Evolutionary conservation across 139 green algal species (phyloP), one percentile per base, ranked within the genome.

Genomic region (Micractinium conductrix): DNA sequence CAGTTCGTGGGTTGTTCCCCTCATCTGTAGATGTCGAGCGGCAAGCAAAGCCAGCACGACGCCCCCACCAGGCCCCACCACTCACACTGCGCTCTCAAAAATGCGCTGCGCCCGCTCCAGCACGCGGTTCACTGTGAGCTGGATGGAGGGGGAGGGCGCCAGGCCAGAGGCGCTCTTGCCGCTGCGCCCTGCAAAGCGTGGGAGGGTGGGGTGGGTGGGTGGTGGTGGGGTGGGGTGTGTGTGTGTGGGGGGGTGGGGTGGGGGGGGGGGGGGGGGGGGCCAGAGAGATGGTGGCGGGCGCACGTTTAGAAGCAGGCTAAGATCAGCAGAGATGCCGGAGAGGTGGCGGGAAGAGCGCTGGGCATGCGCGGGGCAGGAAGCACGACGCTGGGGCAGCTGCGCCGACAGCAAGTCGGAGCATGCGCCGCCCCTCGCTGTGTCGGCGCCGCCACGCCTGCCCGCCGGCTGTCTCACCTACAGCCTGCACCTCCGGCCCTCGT

Each of bases 81-180:
- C 76, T 72, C 58, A 82, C 76, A 28, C 68, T 35, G 76, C 76
- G 2, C 58, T 58, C 21, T 33, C 76, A 26, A 82, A 40, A 7
- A 82, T 67, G 1, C 26, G 37, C 58, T 82, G 37, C 5, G 76
- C 76, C 10, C 76, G 53, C 2, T 19, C 58, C 76, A 82, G 76
- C 55, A 82, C 76, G 26, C 33, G 30, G 38, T 82, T 58, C 6
- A 82, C 76, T 0, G 76, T 82, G 58, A 22, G 5, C 24, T 71
- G 40, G 14, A 82, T 55, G 14, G 76, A 82, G 53, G 62, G 24
- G 24, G 76, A 82, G 9, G 38, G 37, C 24, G 44, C 37, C 76
- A 82, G 8, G 45, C 16, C 48, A 10, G 22, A 40, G 19, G 12
- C 40, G 6, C 45, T 16, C 45, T 33, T 22, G 33, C 19, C 35